Evolutionary conservation across 2,329 filamentous ascomycete species (phyloP).

Genomic region (Aspergillus bombycis): DNA sequence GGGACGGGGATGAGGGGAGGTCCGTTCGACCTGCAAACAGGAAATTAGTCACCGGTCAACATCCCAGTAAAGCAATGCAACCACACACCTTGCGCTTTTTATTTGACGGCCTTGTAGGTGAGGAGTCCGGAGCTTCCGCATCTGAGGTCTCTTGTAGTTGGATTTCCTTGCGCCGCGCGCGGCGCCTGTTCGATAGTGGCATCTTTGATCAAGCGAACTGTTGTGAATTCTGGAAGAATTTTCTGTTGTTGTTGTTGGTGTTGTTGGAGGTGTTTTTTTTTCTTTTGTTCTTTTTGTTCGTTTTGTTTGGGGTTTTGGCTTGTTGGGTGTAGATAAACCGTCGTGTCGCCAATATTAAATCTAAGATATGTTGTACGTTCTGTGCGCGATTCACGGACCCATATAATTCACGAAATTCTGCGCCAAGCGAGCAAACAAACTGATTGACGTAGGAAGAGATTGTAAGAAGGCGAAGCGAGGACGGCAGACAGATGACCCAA

Average conservation of each 20-base stretch:
- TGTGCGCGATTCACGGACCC: background rate
- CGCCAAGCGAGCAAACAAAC: background rate
- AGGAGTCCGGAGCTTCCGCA: conserved; percentile 51
- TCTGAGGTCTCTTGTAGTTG: conserved; percentile 50
- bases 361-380: background rate
- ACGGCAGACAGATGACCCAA: conserved; percentile 19
- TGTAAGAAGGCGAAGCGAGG: conserved; percentile 7
- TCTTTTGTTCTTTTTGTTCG: too few relatives aligned
- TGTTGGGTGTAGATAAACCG: background rate
- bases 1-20: conserved; percentile 34
- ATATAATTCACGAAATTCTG: background rate
- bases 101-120: conserved; percentile 48
- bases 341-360: background rate
- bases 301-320: background rate
- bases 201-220: conserved; percentile 28
- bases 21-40: conserved; percentile 36
- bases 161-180: conserved; percentile 50
- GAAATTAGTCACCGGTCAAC: conserved; percentile 1
- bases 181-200: conserved; percentile 48
- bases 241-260: background rate
- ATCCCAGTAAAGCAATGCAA: background rate
- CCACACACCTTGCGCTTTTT: conserved; percentile 53
- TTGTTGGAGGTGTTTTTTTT: too few relatives aligned
- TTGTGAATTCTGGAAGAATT: background rate
- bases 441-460: background rate